Conservation (phyloP, 306 rosid genomes). For the Castanopsis chinensis region DNA sequence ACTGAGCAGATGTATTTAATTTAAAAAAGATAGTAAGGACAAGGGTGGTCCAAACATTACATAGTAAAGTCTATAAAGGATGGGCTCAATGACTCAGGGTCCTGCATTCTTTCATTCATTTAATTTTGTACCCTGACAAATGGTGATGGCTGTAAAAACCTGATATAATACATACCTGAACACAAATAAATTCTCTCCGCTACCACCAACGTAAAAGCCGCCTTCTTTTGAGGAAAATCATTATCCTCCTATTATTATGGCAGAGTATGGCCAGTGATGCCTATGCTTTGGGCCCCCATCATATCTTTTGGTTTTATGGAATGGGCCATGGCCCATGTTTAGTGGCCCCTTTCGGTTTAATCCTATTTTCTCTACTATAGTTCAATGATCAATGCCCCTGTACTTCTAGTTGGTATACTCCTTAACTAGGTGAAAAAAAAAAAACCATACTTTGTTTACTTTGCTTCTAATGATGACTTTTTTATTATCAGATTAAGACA, state of each 20-base stretch:
- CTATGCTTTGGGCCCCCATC: background rate
- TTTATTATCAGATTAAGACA: too few relatives aligned
- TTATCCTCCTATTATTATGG: background rate
- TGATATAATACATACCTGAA: constrained; percentile 20
- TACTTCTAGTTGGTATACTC: too few relatives aligned
- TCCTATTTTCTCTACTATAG: background rate
- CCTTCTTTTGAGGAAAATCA: background rate
- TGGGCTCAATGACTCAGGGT: background rate
- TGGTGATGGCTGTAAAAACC: constrained; percentile 24
- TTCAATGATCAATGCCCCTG: background rate
- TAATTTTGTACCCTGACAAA: constrained; percentile 31
- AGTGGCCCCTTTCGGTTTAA: background rate
- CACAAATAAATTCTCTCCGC: constrained; percentile 22
- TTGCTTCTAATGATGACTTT: too few relatives aligned
- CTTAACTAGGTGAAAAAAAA: too few relatives aligned
- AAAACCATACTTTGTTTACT: too few relatives aligned
- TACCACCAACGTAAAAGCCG: background rate
- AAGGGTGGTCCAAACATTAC: background rate
- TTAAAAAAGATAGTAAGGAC: background rate
- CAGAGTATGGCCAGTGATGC: background rate
- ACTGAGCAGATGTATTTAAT: background rate
- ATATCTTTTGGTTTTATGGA: background rate
- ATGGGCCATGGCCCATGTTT: background rate
- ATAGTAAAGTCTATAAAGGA: background rate
- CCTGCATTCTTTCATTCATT: background rate